A percentile compares a stretch with the other conserved stretches of the same genome.
These are phyloP conservation scores for Agaricus sinodeliciosus DNA, from an alignment of 768 basidiomycete species.

Conservation along the genomic window DNA sequence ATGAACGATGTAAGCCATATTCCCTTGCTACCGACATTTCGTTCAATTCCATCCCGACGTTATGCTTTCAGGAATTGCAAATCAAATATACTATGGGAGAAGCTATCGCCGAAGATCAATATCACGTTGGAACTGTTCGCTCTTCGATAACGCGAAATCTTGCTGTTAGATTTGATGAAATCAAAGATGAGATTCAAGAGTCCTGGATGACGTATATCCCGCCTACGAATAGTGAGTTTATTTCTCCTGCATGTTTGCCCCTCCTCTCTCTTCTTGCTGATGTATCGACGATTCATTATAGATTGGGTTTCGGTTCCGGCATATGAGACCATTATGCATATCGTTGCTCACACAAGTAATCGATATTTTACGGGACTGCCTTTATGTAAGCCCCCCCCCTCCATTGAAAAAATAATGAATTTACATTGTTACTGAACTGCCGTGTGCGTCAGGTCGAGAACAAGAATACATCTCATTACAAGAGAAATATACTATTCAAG, in stretches of 20 bases:
- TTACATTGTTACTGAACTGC: not conserved
- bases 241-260: not conserved
- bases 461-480: slow-evolving; percentile 18
- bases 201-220: slow-evolving; percentile 35
- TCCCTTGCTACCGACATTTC: not conserved
- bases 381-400: slow-evolving; percentile 35
- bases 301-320: slow-evolving; percentile 32
- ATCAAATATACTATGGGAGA: slow-evolving; percentile 30
- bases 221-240: slow-evolving; percentile 17
- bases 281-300: slow-evolving; percentile 6
- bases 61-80: slow-evolving; percentile 25
- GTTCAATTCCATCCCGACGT: not conserved
- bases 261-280: not conserved
- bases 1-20: slow-evolving; percentile 23
- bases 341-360: slow-evolving; percentile 35
- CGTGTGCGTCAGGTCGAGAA: slow-evolving; percentile 14
- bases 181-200: slow-evolving; percentile 37
- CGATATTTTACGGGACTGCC: slow-evolving; percentile 43
- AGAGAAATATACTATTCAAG: slow-evolving; percentile 17
- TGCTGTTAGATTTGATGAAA: slow-evolving; percentile 26
- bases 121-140: slow-evolving; percentile 25
- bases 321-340: slow-evolving; percentile 18
- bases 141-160: slow-evolving; percentile 32
- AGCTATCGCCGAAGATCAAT: slow-evolving; percentile 22
- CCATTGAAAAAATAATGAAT: too few relatives aligned